These are phyloP conservation scores for Tephrocybe rancida DNA, from an alignment of 768 basidiomycete genomes.

Conservation along the genomic window DNA sequence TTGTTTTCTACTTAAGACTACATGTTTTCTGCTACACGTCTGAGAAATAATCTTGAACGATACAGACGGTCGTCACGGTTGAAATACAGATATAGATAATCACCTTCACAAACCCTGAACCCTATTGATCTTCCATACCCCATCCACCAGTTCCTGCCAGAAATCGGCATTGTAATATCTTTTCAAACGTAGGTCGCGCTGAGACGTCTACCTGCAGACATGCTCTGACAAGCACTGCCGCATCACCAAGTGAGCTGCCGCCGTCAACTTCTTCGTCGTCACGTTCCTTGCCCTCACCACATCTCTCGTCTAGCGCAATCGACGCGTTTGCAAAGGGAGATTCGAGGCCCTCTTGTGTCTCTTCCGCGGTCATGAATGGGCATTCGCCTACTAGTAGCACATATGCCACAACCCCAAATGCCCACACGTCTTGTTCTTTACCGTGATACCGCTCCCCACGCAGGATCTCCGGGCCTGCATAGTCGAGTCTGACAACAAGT, in stretches of 20 bases:
- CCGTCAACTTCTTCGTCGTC: slow-evolving; percentile 83
- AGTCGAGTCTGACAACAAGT: slow-evolving; percentile 66
- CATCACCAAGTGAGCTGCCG: slow-evolving; percentile 83
- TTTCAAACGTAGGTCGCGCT: slow-evolving; percentile 85
- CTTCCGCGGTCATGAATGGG: slow-evolving; percentile 87
- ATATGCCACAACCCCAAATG: slow-evolving; percentile 95
- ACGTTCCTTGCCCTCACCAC: slow-evolving; percentile 68
- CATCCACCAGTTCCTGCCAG: slow-evolving; percentile 79
- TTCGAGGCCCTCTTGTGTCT: slow-evolving; percentile 83
- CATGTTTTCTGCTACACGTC: slow-evolving; percentile 7
- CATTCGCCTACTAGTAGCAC: slow-evolving; percentile 93
- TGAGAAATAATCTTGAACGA: neutral
- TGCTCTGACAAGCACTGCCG: slow-evolving; percentile 78
- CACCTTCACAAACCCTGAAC: slow-evolving; percentile 10
- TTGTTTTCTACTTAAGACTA: slow-evolving; percentile 2
- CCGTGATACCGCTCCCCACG: slow-evolving; percentile 94
- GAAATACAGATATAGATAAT: slow-evolving; percentile 13
- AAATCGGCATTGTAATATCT: slow-evolving; percentile 79
- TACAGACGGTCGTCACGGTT: slow-evolving; percentile 4
- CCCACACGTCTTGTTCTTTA: slow-evolving; percentile 98
- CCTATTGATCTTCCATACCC: slow-evolving; percentile 38
- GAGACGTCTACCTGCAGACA: slow-evolving; percentile 82
- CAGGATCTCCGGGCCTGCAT: slow-evolving; percentile 95
- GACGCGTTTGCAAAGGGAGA: slow-evolving; percentile 78
- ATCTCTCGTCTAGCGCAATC: slow-evolving; percentile 79